Conservation (phyloP, 441 rosid genomes). For the Adansonia gregorii region DNA sequence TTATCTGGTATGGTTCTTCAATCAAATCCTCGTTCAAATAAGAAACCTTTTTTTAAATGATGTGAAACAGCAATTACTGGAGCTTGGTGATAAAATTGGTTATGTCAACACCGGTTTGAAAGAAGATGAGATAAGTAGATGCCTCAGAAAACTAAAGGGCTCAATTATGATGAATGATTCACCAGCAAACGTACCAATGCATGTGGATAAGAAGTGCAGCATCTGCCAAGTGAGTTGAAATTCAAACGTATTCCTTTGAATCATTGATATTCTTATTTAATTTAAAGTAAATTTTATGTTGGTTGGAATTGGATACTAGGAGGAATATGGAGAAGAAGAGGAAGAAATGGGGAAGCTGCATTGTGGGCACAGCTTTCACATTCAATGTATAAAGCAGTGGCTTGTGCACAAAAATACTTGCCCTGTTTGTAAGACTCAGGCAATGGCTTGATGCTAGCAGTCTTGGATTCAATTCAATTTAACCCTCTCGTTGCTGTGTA, state of each 20-base stretch:
- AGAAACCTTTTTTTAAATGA: no score
- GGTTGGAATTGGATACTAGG: no score
- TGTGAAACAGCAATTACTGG: slow-evolving; percentile 73
- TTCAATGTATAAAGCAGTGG: slow-evolving; percentile 83
- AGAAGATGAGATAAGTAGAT: slow-evolving; percentile 68
- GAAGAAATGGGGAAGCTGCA: no score
- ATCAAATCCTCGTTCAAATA: background rate
- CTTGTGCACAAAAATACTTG: slow-evolving; percentile 71
- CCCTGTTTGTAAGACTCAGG: slow-evolving; percentile 70
- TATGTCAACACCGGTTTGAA: slow-evolving; percentile 80
- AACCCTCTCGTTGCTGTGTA: slow-evolving; percentile 28
- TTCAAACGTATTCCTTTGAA: no score
- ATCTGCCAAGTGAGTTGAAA: slow-evolving; percentile 69
- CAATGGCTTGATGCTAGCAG: slow-evolving; percentile 39
- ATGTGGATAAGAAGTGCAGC: slow-evolving; percentile 73
- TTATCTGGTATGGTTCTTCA: background rate
- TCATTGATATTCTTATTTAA: no score
- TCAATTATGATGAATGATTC: slow-evolving; percentile 34
- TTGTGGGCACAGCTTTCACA: slow-evolving; percentile 75
- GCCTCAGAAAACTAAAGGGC: slow-evolving; percentile 62
- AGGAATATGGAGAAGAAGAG: no score
- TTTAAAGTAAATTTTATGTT: no score
- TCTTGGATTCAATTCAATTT: background rate
- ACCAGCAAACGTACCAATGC: slow-evolving; percentile 36
- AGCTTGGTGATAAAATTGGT: slow-evolving; percentile 93